Base-by-base conservation (phyloP, 176 grass and related monocot genomes). In the Tuctoria greenei region DNA sequence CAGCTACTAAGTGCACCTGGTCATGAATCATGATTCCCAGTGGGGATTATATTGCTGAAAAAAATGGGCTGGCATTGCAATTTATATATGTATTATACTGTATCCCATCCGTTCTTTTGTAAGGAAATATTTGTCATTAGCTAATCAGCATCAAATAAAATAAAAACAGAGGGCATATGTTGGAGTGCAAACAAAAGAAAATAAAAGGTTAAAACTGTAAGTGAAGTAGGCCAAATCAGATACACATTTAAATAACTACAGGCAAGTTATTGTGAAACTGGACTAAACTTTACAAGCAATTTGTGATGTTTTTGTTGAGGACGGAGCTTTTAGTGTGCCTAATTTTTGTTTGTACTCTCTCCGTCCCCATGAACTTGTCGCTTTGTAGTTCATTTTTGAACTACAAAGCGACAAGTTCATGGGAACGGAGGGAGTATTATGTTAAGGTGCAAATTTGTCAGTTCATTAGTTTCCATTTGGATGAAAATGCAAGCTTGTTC, bases 11-110 rank as follows among this genome's bases (percentile, higher is more conserved):
- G 63, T 5, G 34, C 8, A 54, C 12, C 20, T 51, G 28, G 31
- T 62, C 23, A 80, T 71, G 36, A 54, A 23, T 62, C 23, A 80
- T 71, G 36, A 54, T 45, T 66, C 18, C 45, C 35, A 17, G 12
- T 18, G 46, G 5, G 14, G 35, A 8, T 66, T 6, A 57, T 16
- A 67, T 67, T 68, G 24, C 50, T 57, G 46, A 31, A 55, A 31
- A 82, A 27, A 17, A 5, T 13, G 34, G 35, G 10, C 61, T 54
- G 43, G n/a, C 21, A 61, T 10, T 61, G 4, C 0, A 2, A 37
- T 75, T 67, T 56, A 4, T 58, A 6, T n/a, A 18, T 49, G 18
- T 76, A 50, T 55, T 37, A n/a, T 64, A 36, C 12, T 68, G 7
- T 8, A 31, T 3, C 3, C 31, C 31, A 1, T 31, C 31, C 2